Base-by-base conservation (phyloP, 805 yeast genomes). In the Cephaloascus albidus region DNA sequence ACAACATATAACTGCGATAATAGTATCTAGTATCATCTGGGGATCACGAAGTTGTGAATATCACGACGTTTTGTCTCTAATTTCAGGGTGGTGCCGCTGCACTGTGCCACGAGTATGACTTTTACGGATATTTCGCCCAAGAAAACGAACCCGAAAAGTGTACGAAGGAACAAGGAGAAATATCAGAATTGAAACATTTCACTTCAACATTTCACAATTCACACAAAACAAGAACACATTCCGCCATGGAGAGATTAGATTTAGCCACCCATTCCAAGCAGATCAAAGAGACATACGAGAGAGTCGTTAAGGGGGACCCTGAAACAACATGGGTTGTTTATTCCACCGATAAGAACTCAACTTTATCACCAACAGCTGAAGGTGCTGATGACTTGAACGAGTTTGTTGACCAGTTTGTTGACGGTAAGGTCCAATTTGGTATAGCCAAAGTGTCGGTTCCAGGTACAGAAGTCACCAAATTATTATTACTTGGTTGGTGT, bases 401-500 rank as follows among this genome's bases (percentile, higher is more conserved):
- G 41, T 87, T 93, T 54, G 78, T 85, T 32, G 78, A 75, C 30
- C 76, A 84, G 45, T 90, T 93, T 57, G 82, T 80, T 49, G 97
- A 90, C 48, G 84, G 94, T 3, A 76, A 78, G 42, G 86, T 89
- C 43, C 95, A 89, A 65, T 93, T 81, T 52, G 98, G 97, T 33
- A 70, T 93, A 42, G 84, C 86, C 33, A 76, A 95, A 40, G 86
- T 90, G 36, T 77, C 79, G 41, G 95, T 90, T 41, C 90, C 90
- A 40, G 94, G 93, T n/a, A 83, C 95, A 3, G 93, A 85, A 49
- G 89, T 93, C 28, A 74, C 76, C 53, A 93, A 93, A 66, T 69
- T 85, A 47, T 74, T 90, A 26, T 67, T 93, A 36, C 70, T 93
- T 31, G 97, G 97, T 38, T 90, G 96, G 96, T 85, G 95, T 63